A percentile compares a stretch with the other conserved stretches of the same genome.
Conservation (phyloP, 495 filamentous ascomycete species). For the Penicillium malachiteum region DNA sequence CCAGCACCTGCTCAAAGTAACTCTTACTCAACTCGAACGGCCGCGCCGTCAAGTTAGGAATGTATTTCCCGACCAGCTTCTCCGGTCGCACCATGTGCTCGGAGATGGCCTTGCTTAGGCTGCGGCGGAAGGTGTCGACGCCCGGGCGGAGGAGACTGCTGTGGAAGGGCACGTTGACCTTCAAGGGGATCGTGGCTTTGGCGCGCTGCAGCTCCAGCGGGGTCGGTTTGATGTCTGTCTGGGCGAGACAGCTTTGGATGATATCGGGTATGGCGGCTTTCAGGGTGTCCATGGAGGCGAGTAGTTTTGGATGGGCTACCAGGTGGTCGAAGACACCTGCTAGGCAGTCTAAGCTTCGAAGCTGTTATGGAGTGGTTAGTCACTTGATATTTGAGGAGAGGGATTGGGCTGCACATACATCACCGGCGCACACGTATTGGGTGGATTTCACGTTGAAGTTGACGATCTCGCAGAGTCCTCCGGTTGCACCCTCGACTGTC, state of each 20-base stretch:
- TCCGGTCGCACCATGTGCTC: slow-evolving; percentile 95
- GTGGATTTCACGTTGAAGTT: slow-evolving; percentile 98
- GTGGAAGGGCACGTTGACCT: slow-evolving; percentile 98
- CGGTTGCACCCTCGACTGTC: slow-evolving; percentile 86
- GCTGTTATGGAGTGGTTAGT: slow-evolving; percentile 34
- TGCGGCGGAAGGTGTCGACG: slow-evolving; percentile 96
- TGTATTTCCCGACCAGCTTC: slow-evolving; percentile 97
- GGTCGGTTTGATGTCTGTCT: slow-evolving; percentile 82
- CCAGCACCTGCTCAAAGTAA: slow-evolving; percentile 98
- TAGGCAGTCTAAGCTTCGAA: slow-evolving; percentile 91
- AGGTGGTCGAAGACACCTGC: slow-evolving; percentile 90
- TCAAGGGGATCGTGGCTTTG: slow-evolving; percentile 94
- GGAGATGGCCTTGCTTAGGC: slow-evolving; percentile 98
- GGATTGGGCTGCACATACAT: slow-evolving; percentile 45
- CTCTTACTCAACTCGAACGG: slow-evolving; percentile 96
- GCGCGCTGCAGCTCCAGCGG: slow-evolving; percentile 88
- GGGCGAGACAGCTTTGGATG: slow-evolving; percentile 77
- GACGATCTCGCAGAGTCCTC: slow-evolving; percentile 96
- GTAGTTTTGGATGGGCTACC: slow-evolving; percentile 90
- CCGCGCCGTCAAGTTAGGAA: slow-evolving; percentile 94
- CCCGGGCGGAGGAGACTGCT: slow-evolving; percentile 94
- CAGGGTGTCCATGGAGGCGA: slow-evolving; percentile 80
- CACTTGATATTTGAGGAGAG: slow-evolving; percentile 27
- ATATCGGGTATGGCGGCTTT: slow-evolving; percentile 79
- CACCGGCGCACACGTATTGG: slow-evolving; percentile 98